phyloP scores from a whole-genome alignment of 495 filamentous ascomycete species.

The Penicillium simplicissimum region DNA sequence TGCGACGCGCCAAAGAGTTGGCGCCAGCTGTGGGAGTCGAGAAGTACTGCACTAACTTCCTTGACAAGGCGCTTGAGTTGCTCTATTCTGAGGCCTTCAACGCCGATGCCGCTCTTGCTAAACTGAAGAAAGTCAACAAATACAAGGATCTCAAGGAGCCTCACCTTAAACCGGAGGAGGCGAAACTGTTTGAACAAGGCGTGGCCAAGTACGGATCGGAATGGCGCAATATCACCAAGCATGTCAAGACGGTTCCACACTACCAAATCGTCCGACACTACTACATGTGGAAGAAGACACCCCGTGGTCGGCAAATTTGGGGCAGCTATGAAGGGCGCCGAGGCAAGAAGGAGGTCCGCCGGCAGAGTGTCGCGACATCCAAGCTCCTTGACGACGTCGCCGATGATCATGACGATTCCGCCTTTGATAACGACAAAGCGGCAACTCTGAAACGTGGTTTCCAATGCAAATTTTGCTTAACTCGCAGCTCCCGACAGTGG shows the following conservation, averaged over 20 bases:
- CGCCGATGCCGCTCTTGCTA: conserved; percentile 67
- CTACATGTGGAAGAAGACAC: conserved; percentile 97
- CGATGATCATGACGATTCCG: conserved; percentile 91
- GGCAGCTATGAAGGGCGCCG: conserved; percentile 81
- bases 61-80: conserved; percentile 79
- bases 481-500: conserved; percentile 83
- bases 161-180: conserved; percentile 71
- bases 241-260: conserved; percentile 72
- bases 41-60: conserved; percentile 76
- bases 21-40: conserved; percentile 64
- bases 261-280: conserved; percentile 87
- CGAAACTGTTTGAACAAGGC: conserved; percentile 89
- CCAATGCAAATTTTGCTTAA: conserved; percentile 91
- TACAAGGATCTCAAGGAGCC: conserved; percentile 84
- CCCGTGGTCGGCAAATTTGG: conserved; percentile 84
- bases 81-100: conserved; percentile 74
- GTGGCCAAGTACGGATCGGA: conserved; percentile 92
- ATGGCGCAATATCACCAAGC: conserved; percentile 75
- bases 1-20: conserved; percentile 63
- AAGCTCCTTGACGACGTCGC: conserved; percentile 90
- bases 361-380: conserved; percentile 51
- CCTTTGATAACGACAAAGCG: conserved; percentile 91
- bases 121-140: conserved; percentile 64
- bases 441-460: conserved; percentile 74
- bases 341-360: conserved; percentile 78